These are phyloP conservation scores for Lathyrus aphaca DNA, from an alignment of 306 rosid genomes.

Conservation along the genomic window DNA sequence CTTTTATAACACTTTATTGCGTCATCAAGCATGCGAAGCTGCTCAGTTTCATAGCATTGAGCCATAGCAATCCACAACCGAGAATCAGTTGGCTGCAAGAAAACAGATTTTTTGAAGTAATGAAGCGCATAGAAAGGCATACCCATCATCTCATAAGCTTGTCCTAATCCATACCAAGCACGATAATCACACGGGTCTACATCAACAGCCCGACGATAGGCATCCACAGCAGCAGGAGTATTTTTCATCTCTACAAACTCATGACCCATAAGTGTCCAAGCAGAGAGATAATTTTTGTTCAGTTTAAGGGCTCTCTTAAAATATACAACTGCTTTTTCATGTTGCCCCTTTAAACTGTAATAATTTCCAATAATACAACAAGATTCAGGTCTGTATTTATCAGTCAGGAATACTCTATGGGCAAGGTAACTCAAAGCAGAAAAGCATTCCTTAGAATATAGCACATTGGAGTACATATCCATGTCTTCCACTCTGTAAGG, in stretches of 20 bases:
- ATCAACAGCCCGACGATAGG: conserved; percentile 95
- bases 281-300: conserved; percentile 89
- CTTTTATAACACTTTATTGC: conserved; percentile 90
- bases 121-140: conserved; percentile 95
- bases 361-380: conserved; percentile 98
- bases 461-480: conserved; percentile 99
- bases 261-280: conserved; percentile 99
- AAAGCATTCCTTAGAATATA: conserved; percentile 85
- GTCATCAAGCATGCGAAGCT: conserved; percentile 83
- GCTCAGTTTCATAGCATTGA: conserved; percentile 83
- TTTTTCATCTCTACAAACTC: conserved; percentile 99
- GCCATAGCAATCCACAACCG: conserved; percentile 99
- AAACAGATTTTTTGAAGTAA: conserved; percentile 89
- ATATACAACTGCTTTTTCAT: conserved; percentile 90
- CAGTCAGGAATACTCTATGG: conserved; percentile 89
- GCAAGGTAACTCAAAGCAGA: conserved; percentile 95
- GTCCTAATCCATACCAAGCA: conserved; percentile 99
- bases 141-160: conserved; percentile 98
- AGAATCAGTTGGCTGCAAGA: conserved; percentile 91
- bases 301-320: conserved; percentile 95
- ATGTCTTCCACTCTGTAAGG: conserved; percentile 95
- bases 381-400: conserved; percentile 96
- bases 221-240: conserved; percentile 96
- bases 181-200: conserved; percentile 87
- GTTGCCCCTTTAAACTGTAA: conserved; percentile 95